phyloP scores from a whole-genome alignment of 768 basidiomycete species.

The Wakefieldia striispora region DNA sequence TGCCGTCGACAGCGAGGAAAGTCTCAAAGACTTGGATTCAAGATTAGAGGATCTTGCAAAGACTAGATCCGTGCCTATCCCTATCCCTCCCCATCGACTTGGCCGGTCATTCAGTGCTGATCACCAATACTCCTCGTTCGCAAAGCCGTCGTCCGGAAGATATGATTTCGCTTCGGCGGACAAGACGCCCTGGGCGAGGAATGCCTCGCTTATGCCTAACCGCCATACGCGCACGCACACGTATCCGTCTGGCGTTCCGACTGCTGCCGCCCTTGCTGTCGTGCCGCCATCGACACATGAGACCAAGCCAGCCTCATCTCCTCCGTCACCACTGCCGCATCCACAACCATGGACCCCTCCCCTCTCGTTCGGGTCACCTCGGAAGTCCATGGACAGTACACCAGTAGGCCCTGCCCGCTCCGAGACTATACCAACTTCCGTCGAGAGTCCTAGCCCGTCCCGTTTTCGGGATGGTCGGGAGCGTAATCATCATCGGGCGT shows the following conservation, averaged over 20 bases:
- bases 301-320: not conserved
- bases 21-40: constrained; percentile 60
- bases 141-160: constrained; percentile 46
- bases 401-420: constrained; percentile 6
- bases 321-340: not conserved
- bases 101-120: constrained; percentile 31
- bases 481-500: constrained; percentile 59
- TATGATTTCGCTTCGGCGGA: constrained; percentile 58
- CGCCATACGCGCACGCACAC: constrained; percentile 45
- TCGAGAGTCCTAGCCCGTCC: constrained; percentile 11
- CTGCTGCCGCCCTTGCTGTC: constrained; percentile 31
- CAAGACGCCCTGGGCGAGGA: constrained; percentile 36
- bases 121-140: constrained; percentile 20
- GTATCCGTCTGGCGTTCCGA: constrained; percentile 44
- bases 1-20: constrained; percentile 37
- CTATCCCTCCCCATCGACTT: constrained; percentile 10
- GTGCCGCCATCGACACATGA: constrained; percentile 27
- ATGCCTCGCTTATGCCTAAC: not conserved
- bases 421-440: constrained; percentile 5
- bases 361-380: constrained; percentile 26
- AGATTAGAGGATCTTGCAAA: constrained; percentile 66
- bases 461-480: constrained; percentile 14
- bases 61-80: constrained; percentile 21
- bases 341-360: not conserved
- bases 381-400: constrained; percentile 7